A percentile compares a stretch with the other conserved stretches of the same genome.
These are phyloP conservation scores for Phoenix dactylifera DNA, from an alignment of 176 grass and related monocot genomes.

Conservation along the genomic window DNA sequence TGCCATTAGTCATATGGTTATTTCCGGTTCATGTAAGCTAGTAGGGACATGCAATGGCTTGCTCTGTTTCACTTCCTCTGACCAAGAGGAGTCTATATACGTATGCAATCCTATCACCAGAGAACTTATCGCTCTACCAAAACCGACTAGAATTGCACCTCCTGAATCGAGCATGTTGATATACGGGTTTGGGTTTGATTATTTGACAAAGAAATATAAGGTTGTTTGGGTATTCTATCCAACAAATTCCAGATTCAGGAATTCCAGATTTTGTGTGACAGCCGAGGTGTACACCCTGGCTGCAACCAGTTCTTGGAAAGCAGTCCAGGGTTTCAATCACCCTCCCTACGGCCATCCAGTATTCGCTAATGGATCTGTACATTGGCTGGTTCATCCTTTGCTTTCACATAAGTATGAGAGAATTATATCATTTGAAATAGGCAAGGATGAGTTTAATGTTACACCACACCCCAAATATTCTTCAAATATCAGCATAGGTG, in stretches of 20 bases:
- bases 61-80: not conserved
- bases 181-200: conserved; percentile 10
- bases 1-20: not conserved
- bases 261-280: not conserved
- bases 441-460: not conserved
- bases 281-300: not conserved
- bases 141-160: not conserved
- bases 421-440: conserved; percentile 3
- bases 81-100: not conserved
- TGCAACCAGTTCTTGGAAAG: not conserved
- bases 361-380: conserved; percentile 3
- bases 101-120: conserved; percentile 6
- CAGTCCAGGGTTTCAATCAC: not conserved
- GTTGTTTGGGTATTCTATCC: conserved; percentile 1
- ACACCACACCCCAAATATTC: not conserved
- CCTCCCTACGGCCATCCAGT: not conserved
- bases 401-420: not conserved
- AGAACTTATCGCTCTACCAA: not conserved
- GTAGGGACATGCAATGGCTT: conserved; percentile 9
- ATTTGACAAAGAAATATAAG: conserved; percentile 1
- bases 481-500: not conserved
- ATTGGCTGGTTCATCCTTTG: not conserved
- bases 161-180: not conserved
- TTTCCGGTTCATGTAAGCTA: not conserved
- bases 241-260: not conserved